A percentile compares a stretch with the other conserved stretches of the same genome.
Conservation (phyloP, 768 basidiomycete genomes). For the Leccinum boreale region DNA sequence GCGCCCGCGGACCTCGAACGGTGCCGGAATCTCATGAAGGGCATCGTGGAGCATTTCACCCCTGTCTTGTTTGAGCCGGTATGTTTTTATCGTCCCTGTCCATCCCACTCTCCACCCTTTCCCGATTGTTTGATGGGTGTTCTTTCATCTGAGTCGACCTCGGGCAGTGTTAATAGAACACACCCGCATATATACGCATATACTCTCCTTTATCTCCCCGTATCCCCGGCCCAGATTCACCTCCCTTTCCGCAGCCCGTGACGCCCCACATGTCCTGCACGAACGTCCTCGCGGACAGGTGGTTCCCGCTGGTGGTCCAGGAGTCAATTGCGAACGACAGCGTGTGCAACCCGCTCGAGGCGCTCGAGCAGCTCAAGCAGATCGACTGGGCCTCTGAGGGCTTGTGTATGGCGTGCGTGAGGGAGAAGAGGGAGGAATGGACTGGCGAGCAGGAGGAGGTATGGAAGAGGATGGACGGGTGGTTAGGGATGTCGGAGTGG, state of each 20-base stretch:
- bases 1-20: conserved; percentile 34
- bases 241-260: conserved; percentile 34
- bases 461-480: conserved; percentile 60
- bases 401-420: conserved; percentile 55
- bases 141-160: too few relatives aligned
- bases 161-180: background rate
- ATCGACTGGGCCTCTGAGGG: conserved; percentile 59
- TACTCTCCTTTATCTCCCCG: background rate
- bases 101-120: background rate
- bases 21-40: conserved; percentile 49
- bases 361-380: conserved; percentile 54
- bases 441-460: conserved; percentile 52
- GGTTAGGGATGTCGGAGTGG: conserved; percentile 36
- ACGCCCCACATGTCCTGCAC: conserved; percentile 76
- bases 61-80: conserved; percentile 69
- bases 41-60: conserved; percentile 64
- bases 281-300: conserved; percentile 64
- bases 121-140: background rate
- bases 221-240: background rate
- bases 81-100: conserved; percentile 2
- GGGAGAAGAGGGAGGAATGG: conserved; percentile 66
- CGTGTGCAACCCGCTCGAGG: conserved; percentile 70
- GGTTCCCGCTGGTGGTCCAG: conserved; percentile 69
- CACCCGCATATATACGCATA: background rate
- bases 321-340: conserved; percentile 61